Evolutionary conservation across 345 rosid genomes (phyloP), one percentile per base, ranked within the genome.

Genomic region (Populus simonii): DNA sequence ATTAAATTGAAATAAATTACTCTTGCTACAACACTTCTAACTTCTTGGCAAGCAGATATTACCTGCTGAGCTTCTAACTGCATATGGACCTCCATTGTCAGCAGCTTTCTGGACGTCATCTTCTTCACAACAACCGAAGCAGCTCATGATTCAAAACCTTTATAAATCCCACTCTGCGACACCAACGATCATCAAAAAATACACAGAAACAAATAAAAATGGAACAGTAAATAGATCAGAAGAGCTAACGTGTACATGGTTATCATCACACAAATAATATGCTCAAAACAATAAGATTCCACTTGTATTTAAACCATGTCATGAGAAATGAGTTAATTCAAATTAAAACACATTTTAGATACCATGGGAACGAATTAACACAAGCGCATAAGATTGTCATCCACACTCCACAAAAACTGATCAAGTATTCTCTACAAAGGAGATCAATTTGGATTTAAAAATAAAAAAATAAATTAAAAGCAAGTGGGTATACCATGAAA

Each of bases 91-190:
- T 73, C 92, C 93, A 83, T 68, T 80, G 62, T 96, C 94, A 68
- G 97, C 83, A 78, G 88, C 79, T 87, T 87, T 92, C 63, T 86
- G 90, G 81, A 83, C 74, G 74, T 89, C 94, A 83, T 89, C 97
- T 55, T 90, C 98, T 65, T 78, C 88, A 59, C 97, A 96, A 80
- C 99, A 92, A 66, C 92, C 72, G 67, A 96, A 93, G 83, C 98
- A 93, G 73, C 97, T 81, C 98, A 96, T 96, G 80, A 69, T 81
- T 87, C 82, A 59, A 79, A 81, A 68, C 75, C 59, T 35, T 71
- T 47, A 57, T 68, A 51, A 73, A 78, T 59, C 13, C 38, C 71
- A 35, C 65, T 49, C 75, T 45, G 74, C 74, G n/a, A 70, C 47
- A 79, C 72, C 63, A 67, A 53, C n/a, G 74, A 70, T 59, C 59